Evolutionary conservation across 163 green algal genomes (phyloP).

Genomic region (Coccomyxa subellipsoidea): DNA sequence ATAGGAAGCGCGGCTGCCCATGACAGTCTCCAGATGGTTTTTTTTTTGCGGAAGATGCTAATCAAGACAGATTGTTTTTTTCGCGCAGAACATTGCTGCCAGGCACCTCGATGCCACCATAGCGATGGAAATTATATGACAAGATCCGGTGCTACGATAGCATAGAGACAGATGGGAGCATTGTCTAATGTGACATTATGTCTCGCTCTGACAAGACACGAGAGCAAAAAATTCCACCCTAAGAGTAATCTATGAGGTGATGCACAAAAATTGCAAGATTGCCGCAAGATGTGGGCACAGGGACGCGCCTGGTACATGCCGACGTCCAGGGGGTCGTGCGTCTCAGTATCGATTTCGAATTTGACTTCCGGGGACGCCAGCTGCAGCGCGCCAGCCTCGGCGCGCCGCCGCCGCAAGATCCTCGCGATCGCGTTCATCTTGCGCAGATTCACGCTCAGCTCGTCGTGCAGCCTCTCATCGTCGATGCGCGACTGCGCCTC

Average conservation of each 20-base stretch:
- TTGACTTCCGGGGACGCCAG: conserved; percentile 94
- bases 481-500: conserved; percentile 92
- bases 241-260: background rate
- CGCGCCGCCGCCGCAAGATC: conserved; percentile 52
- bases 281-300: background rate
- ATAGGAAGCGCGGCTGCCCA: too few species aligned
- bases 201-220: too few species aligned
- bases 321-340: conserved; percentile 86
- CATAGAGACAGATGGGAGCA: too few species aligned
- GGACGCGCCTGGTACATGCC: conserved; percentile 82
- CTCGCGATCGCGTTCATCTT: conserved; percentile 67
- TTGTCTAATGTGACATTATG: too few species aligned
- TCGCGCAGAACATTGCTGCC: too few species aligned
- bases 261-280: background rate
- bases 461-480: conserved; percentile 56
- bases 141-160: too few species aligned
- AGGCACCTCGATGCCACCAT: too few species aligned
- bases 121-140: too few species aligned
- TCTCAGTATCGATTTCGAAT: conserved; percentile 91
- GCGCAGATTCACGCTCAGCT: conserved; percentile 51
- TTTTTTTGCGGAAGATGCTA: too few species aligned
- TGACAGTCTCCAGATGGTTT: too few species aligned
- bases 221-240: too few species aligned
- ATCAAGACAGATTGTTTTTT: too few species aligned
- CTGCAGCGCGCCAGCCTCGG: conserved; percentile 72